Percentiles rank a stretch among this genome's conserved stretches.
Evolutionary conservation across 2,329 filamentous ascomycete species (phyloP).

Genomic region (Fusarium paranaense): DNA sequence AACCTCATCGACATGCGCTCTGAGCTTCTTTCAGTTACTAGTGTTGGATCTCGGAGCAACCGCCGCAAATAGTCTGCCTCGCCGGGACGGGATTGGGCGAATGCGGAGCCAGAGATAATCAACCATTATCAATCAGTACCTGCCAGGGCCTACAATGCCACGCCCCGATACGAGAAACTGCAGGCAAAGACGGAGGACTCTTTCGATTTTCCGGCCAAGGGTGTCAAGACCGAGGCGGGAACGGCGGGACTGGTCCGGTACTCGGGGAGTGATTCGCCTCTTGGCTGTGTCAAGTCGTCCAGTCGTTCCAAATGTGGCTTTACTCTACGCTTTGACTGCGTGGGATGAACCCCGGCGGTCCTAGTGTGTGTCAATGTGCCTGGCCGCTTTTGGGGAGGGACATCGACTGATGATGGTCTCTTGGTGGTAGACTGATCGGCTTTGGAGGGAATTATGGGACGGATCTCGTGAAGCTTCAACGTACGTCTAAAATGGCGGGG

Average conservation of each 20-base stretch:
- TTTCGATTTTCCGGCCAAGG: background rate
- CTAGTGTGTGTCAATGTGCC: constrained; percentile 5
- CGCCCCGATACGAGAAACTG: background rate
- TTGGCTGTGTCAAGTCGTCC: background rate
- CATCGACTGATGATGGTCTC: background rate
- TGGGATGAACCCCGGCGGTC: constrained; percentile 1
- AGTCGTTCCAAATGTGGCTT: background rate
- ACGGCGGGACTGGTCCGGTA: background rate
- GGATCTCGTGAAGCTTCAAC: background rate
- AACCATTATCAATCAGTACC: constrained; percentile 2
- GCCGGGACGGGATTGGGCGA: background rate
- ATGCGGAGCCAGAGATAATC: constrained; percentile 4
- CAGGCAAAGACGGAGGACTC: background rate
- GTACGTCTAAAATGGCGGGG: background rate
- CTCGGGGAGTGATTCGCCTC: constrained; percentile 1
- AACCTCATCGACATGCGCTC: background rate
- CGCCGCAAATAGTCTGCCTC: background rate
- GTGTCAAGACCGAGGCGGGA: background rate
- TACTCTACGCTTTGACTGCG: constrained; percentile 3
- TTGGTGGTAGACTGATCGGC: background rate
- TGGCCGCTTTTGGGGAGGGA: background rate
- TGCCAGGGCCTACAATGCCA: background rate
- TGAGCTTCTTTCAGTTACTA: background rate
- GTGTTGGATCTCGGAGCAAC: constrained; percentile 2
- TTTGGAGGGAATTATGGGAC: background rate